Evolutionary conservation across 139 green algal genomes (phyloP), one percentile per base, ranked within the genome.

Genomic region (Haematococcus sp.): DNA sequence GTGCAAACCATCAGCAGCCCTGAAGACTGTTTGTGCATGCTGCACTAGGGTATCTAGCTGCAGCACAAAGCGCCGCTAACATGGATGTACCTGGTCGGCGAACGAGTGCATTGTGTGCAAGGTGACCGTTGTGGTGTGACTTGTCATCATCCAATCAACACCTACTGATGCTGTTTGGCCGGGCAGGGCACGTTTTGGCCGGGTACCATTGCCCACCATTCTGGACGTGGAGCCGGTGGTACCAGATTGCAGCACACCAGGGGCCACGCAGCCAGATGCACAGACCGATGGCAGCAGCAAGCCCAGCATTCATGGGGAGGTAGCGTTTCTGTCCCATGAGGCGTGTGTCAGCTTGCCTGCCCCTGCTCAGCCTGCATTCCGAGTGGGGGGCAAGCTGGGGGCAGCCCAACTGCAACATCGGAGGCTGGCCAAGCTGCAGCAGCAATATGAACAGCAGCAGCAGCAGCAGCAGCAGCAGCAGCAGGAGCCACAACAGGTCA

Each of bases 251-350:
- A 11, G 40, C 11, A 19, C 54, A 49, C 34, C 51, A 2, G 34
- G 27, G 17, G 16, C 4, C 27, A 23, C 7, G 31, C 23, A 33
- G 32, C 30, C 49, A 30, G 40, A 49, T 11, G 3, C 46, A 7
- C 4, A n/a, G 32, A 3, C 20, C 15, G n/a, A 2, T 31, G 65
- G n/a, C 11, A 34, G 4, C 61, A 11, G 30, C 46, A 27, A 40
- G 1, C 22, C 64, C 23, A 52, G 58, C 34, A 65, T 46, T 11
- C 67, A 61, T 54, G 76, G 55, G 7, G 76, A 70, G 17, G 64
- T 63, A 13, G 78, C 54, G 16, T 83, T 86, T 40, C 63, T 86
- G 72, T 82, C 75, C 0, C 81, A 86, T 59, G 81, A 86, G 73
- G 64, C 70, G 1, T 20, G 49, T 31, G 43, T 74, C 2, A 56